Percentiles rank a stretch among this genome's conserved stretches.
phyloP scores from a whole-genome alignment of 331 rosid species.

The Phaseolus coccineus region DNA sequence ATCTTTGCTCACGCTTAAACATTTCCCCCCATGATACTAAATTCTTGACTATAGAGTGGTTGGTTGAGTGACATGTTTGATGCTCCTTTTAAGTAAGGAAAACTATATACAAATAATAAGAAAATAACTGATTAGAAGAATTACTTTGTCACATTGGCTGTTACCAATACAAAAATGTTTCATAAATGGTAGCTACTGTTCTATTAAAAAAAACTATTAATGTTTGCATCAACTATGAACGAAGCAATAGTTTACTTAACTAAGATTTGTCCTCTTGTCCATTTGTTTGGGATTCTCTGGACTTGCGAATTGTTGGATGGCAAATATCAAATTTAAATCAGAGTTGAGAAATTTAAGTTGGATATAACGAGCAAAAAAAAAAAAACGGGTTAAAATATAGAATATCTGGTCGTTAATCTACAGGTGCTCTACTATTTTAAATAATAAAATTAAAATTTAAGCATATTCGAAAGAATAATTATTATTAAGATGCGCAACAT shows the following conservation, averaged over 20 bases:
- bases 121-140: neutral
- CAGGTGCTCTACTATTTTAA: neutral
- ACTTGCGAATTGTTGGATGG: neutral
- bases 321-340: neutral
- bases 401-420: slow-evolving; percentile 29
- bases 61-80: neutral
- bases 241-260: neutral
- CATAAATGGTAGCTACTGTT: neutral
- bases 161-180: neutral
- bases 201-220: neutral
- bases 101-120: neutral
- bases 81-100: neutral
- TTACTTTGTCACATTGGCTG: neutral
- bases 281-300: neutral
- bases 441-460: neutral
- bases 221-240: neutral
- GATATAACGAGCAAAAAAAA: neutral
- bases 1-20: no score
- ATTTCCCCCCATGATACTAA: neutral
- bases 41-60: neutral
- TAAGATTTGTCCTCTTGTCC: neutral
- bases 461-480: neutral
- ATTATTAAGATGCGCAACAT: neutral
- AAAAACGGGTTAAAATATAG: neutral
- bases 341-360: neutral